These are phyloP conservation scores for Salix suchowensis DNA, from an alignment of 345 rosid genomes.

Conservation along the genomic window DNA sequence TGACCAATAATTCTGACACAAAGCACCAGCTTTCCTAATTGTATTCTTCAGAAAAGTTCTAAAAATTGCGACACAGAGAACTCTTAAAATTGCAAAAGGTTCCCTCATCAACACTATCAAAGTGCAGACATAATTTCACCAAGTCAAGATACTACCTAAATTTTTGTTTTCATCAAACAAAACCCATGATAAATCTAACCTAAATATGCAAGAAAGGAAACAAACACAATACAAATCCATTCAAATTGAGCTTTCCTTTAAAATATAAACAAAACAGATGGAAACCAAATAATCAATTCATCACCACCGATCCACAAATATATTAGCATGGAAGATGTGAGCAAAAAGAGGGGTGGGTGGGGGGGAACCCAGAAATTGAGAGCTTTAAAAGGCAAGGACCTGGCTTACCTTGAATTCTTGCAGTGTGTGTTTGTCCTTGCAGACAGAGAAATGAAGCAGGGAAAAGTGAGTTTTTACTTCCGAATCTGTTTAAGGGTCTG, in stretches of 20 bases:
- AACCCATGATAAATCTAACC: background rate
- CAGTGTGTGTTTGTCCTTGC: background rate
- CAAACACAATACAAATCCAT: background rate
- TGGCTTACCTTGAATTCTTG: background rate
- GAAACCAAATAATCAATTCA: too few species aligned
- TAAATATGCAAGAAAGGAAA: background rate
- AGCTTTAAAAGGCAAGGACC: background rate
- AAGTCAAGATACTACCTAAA: background rate
- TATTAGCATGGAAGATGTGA: too few species aligned
- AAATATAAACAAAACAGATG: background rate
- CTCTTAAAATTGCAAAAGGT: background rate
- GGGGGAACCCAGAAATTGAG: too few species aligned
- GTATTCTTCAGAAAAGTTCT: background rate
- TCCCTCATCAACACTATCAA: background rate
- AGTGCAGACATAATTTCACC: background rate
- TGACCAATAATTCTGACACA: background rate
- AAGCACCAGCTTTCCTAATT: background rate
- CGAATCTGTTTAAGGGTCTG: background rate
- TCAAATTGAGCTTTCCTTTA: background rate
- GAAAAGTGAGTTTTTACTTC: background rate
- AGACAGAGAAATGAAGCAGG: background rate
- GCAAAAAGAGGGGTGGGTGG: too few species aligned
- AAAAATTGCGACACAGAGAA: background rate
- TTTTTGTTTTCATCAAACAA: background rate
- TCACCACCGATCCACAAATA: too few species aligned